These are phyloP conservation scores for Aspergillus sp. DNA, from an alignment of 2,329 filamentous ascomycete genomes.

Conservation along the genomic window DNA sequence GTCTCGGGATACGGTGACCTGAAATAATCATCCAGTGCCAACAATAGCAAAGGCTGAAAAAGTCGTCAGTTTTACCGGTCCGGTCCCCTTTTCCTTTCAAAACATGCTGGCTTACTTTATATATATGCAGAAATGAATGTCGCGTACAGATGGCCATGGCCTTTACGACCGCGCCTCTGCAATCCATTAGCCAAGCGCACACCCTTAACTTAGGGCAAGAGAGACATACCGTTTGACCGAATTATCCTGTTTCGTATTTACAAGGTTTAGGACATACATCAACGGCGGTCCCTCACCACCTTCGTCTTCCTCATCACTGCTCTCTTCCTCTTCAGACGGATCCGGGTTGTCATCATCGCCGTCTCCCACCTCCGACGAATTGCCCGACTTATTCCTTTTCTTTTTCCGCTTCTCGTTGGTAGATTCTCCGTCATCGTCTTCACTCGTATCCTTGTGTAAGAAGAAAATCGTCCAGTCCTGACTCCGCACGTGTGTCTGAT, in stretches of 20 bases:
- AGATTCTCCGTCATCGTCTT: slow-evolving; percentile 66
- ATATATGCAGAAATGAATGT: slow-evolving; percentile 96
- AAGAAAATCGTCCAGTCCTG: slow-evolving; percentile 99
- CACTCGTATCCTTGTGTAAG: slow-evolving; percentile 84
- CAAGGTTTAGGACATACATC: slow-evolving; percentile 93
- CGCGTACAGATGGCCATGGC: slow-evolving; percentile 98
- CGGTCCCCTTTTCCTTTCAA: slow-evolving; percentile 4
- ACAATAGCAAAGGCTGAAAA: slow-evolving; percentile 66
- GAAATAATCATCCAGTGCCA: slow-evolving; percentile 95
- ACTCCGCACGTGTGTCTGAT: slow-evolving; percentile 87
- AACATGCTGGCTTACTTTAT: slow-evolving; percentile 59
- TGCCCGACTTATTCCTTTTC: slow-evolving; percentile 40
- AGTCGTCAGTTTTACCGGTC: background rate
- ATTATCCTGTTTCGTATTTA: slow-evolving; percentile 96
- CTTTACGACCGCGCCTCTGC: slow-evolving; percentile 84
- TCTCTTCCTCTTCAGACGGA: slow-evolving; percentile 35
- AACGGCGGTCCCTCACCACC: slow-evolving; percentile 77
- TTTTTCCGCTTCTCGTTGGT: slow-evolving; percentile 37
- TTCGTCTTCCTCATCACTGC: slow-evolving; percentile 55
- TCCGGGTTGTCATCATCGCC: slow-evolving; percentile 30
- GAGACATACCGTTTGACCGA: slow-evolving; percentile 60
- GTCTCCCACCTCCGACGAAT: slow-evolving; percentile 38
- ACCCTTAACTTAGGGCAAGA: background rate
- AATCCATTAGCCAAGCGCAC: slow-evolving; percentile 8
- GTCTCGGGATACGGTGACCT: slow-evolving; percentile 84